phyloP scores from a whole-genome alignment of 73 alveolate genomes.

The Tetrahymena elliotti region DNA sequence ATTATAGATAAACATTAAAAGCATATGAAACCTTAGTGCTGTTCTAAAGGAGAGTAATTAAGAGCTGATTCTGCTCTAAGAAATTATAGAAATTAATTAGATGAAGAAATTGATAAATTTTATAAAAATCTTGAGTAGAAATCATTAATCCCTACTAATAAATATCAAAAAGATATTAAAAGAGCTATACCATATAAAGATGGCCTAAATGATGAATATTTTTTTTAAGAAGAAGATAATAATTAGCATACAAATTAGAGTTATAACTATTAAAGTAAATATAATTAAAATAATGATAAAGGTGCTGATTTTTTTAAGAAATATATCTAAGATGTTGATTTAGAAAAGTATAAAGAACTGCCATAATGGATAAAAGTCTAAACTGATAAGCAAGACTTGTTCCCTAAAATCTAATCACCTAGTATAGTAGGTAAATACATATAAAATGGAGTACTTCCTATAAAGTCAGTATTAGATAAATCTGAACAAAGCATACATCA shows the following conservation, averaged over 20 bases:
- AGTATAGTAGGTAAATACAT: background rate
- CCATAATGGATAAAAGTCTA: background rate
- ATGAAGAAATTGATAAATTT: background rate
- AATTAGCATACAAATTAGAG: background rate
- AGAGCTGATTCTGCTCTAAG: background rate
- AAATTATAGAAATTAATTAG: background rate
- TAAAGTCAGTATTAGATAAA: background rate
- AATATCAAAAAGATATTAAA: background rate
- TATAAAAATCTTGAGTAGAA: background rate
- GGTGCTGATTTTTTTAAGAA: background rate
- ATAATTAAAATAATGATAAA: background rate
- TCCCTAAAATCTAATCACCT: background rate
- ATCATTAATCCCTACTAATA: background rate
- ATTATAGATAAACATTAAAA: background rate
- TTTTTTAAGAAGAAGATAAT: background rate
- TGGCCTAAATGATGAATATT: background rate
- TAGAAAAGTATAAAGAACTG: background rate
- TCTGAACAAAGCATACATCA: background rate
- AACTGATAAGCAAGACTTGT: background rate
- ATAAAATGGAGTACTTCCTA: background rate
- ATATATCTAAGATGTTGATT: background rate
- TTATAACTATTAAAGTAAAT: background rate
- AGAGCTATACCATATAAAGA: background rate
- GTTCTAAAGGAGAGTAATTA: background rate
- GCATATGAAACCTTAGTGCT: background rate